Conservation (phyloP, 768 basidiomycete genomes). For the Lentinula sp. region DNA sequence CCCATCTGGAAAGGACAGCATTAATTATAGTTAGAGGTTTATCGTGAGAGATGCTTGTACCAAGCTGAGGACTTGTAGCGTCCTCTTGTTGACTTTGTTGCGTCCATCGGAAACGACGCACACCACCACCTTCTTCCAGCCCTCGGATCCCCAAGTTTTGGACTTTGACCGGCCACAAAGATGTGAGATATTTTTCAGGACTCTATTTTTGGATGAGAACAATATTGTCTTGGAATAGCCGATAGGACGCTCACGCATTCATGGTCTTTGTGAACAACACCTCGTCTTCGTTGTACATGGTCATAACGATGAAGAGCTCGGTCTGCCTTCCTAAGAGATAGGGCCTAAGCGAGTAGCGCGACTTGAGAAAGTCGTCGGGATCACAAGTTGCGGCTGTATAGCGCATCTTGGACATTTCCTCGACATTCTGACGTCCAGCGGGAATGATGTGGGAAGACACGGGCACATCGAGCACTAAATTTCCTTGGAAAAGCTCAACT, state of each 20-base stretch:
- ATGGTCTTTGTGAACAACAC: slow-evolving; percentile 73
- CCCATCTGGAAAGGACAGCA: slow-evolving; percentile 53
- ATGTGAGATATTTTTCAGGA: slow-evolving; percentile 83
- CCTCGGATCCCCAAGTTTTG: slow-evolving; percentile 82
- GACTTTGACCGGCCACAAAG: slow-evolving; percentile 65
- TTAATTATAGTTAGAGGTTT: background rate
- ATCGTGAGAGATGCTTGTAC: slow-evolving; percentile 31
- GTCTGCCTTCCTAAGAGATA: slow-evolving; percentile 78
- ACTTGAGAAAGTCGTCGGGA: slow-evolving; percentile 80
- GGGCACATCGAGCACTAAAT: slow-evolving; percentile 77
- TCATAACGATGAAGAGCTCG: slow-evolving; percentile 94
- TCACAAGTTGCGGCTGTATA: slow-evolving; percentile 89
- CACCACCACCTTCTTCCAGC: slow-evolving; percentile 89
- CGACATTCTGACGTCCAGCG: slow-evolving; percentile 49
- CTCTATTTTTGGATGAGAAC: slow-evolving; percentile 33
- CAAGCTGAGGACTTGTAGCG: slow-evolving; percentile 81
- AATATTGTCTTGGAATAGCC: background rate
- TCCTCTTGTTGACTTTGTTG: slow-evolving; percentile 83
- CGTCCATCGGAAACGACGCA: slow-evolving; percentile 85
- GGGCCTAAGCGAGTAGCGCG: slow-evolving; percentile 72
- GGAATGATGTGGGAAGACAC: slow-evolving; percentile 79
- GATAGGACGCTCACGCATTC: slow-evolving; percentile 55
- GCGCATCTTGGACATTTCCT: slow-evolving; percentile 80
- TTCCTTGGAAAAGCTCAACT: slow-evolving; percentile 76
- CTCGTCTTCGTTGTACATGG: slow-evolving; percentile 94